Evolutionary conservation across 257 asterid species (phyloP), one percentile per base, ranked within the genome.

Genomic region (Avicennia marina): DNA sequence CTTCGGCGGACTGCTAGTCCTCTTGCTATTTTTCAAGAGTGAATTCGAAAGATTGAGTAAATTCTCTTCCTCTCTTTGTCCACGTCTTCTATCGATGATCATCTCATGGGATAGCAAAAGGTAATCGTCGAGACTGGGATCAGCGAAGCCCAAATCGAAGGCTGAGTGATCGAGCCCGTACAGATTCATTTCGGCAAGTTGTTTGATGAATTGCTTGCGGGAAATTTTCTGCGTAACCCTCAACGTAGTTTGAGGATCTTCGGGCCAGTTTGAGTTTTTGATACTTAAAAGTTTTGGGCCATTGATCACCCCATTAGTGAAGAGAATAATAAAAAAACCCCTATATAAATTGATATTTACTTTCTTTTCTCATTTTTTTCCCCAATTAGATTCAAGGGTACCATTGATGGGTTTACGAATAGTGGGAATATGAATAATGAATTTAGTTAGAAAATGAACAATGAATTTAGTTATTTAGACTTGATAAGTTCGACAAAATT

Each of bases 61-160:
- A 59, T 55, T 26, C 53, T 52, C 62, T 58, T 53, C 75, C 70
- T 40, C 78, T 7, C 57, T 53, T 3, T 66, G 65, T 24, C 10
- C 27, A 38, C 25, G 39, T 46, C 61, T 54, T 53, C 56, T 53
- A 12, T 62, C 66, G 51, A 21, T 46, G 57, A 69, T 56, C 56
- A 63, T 53, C 47, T 69, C 12, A 33, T 66, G 56, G 22, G 66
- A 22, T 73, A 42, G 67, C 25, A 74, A 58, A 56, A 81, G 69
- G 32, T 84, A 78, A 25, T 75, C 81, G 56, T 68, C 42, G 48
- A 79, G 46, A 56, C 75, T 31, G 39, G 83, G 82, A 65, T 85
- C 90, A 12, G 53, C 52, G 67, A 67, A 63, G 53, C 79, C 83
- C 48, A 75, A 48, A 59, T 85, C 94, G 52, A 79, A 40, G 11